phyloP scores from a whole-genome alignment of 148 eudicot species.

The Cornus controversa region DNA sequence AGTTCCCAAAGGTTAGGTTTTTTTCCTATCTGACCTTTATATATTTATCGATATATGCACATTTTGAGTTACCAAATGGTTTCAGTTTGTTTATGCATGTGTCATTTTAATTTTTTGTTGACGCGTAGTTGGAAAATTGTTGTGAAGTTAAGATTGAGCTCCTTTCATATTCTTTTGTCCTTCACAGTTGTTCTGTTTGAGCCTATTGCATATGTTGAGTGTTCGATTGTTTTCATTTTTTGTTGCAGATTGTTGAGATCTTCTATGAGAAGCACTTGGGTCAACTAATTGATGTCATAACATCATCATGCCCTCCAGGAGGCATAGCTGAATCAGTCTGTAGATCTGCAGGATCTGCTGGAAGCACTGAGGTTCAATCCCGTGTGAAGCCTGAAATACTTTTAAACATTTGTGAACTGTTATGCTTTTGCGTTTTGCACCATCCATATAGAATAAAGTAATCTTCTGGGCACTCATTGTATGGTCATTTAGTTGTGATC shows the following conservation, averaged over 20 bases:
- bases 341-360: slow-evolving; percentile 32
- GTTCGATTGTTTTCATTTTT: not conserved
- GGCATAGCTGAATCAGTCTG: slow-evolving; percentile 26
- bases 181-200: not conserved
- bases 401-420: slow-evolving; percentile 71
- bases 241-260: slow-evolving; percentile 77
- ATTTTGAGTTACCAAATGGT: not conserved
- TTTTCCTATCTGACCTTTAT: not conserved
- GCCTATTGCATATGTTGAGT: not conserved
- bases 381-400: slow-evolving; percentile 80
- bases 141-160: not conserved
- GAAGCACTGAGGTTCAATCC: slow-evolving; percentile 30
- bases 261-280: slow-evolving; percentile 92
- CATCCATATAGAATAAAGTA: slow-evolving; percentile 93
- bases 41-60: not conserved
- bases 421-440: slow-evolving; percentile 90
- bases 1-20: too few species aligned
- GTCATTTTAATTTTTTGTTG: not conserved
- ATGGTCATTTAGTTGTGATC: slow-evolving; percentile 6
- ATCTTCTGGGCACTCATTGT: slow-evolving; percentile 13
- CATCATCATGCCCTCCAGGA: slow-evolving; percentile 59
- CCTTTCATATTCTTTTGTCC: not conserved
- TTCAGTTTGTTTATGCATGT: not conserved
- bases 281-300: slow-evolving; percentile 78
- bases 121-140: not conserved